A percentile compares a stretch with the other conserved stretches of the same genome.
These are phyloP conservation scores for Aschersonia sp. DNA, from an alignment of 2,329 filamentous ascomycete species.

Conservation along the genomic window DNA sequence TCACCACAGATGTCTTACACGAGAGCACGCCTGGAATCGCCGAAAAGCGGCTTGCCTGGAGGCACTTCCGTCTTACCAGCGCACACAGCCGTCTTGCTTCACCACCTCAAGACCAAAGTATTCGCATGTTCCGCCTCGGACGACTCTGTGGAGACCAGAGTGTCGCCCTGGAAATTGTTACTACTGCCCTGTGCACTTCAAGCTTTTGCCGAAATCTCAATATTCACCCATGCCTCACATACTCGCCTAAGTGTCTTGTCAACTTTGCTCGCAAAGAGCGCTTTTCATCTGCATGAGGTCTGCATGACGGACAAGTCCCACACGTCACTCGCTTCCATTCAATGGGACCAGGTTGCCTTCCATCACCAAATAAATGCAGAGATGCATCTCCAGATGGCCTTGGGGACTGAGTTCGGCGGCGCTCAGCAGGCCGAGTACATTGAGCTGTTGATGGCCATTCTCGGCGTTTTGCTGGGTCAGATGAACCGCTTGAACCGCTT, in stretches of 20 bases:
- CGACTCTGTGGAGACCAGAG: constrained; percentile 10
- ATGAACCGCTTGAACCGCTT: background rate
- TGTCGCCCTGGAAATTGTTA: constrained; percentile 28
- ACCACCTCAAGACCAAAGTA: constrained; percentile 14
- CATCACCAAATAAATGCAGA: constrained; percentile 16
- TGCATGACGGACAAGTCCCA: too few relatives aligned
- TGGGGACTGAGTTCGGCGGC: constrained; percentile 17
- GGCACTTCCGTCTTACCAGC: background rate
- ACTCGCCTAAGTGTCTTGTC: constrained; percentile 23
- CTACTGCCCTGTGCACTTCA: constrained; percentile 25
- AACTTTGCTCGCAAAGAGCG: constrained; percentile 25
- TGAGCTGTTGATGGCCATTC: constrained; percentile 26
- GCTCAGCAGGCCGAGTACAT: constrained; percentile 20
- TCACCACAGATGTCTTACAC: background rate
- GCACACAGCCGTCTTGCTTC: constrained; percentile 7
- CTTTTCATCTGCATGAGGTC: constrained; percentile 20
- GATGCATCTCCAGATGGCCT: constrained; percentile 16
- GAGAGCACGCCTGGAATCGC: background rate
- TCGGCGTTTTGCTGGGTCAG: constrained; percentile 10
- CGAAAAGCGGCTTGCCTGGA: background rate
- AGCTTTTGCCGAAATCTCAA: constrained; percentile 23
- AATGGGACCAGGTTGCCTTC: constrained; percentile 15
- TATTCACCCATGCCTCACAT: constrained; percentile 23
- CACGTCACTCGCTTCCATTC: background rate
- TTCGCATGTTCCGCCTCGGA: constrained; percentile 12